Evolutionary conservation across 1,284 basidiomycete species (phyloP), one percentile per base, ranked within the genome.

Genomic region (Apiotrichum montevideense): DNA sequence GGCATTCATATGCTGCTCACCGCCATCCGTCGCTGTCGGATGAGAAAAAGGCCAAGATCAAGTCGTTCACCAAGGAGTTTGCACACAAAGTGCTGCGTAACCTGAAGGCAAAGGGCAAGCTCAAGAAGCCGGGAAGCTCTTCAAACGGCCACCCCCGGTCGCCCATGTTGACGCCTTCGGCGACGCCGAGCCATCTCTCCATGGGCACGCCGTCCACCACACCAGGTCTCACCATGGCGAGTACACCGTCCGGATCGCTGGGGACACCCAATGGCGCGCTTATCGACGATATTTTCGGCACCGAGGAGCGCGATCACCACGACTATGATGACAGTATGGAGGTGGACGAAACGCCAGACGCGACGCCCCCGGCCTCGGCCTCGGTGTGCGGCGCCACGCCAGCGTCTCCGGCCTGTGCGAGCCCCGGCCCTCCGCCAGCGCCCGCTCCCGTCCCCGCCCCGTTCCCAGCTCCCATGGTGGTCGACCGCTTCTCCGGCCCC

Each of bases 41-140:
- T 1, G 92, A 97, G 61, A 98, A 98, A 73, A 79, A 82, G 46
- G 70, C 75, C 47, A 98, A 98, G 79, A 92, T 98, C 73, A 96
- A 93, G 78, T 85, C 88, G 65, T 99, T 95, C 72, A 82, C 89
- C 42, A 92, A 94, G 73, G 91, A 95, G 49, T 98, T 87, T 69
- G 85, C 71, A 7, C 70, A 75, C 57, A 75, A 76, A 58, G 58
- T 75, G 15, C 55, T 76, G 29, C 70, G 71, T 51, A 67, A 66
- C 47, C 62, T 76, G 11, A 73, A 74, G 52, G 70, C 68, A n/a
- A 72, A 73, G 61, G 70, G 72, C 47, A 76, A 73, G 54, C 59
- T 74, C 33, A 50, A 51, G 45, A 46, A 47, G 33, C 41, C 47
- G 2, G 46, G 39, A 3, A 37, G 39, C 35, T 32, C 46, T 34